A percentile compares a stretch with the other conserved stretches of the same genome.
phyloP scores from a whole-genome alignment of 1,284 basidiomycete species.

The Boletus semigastroideus region DNA sequence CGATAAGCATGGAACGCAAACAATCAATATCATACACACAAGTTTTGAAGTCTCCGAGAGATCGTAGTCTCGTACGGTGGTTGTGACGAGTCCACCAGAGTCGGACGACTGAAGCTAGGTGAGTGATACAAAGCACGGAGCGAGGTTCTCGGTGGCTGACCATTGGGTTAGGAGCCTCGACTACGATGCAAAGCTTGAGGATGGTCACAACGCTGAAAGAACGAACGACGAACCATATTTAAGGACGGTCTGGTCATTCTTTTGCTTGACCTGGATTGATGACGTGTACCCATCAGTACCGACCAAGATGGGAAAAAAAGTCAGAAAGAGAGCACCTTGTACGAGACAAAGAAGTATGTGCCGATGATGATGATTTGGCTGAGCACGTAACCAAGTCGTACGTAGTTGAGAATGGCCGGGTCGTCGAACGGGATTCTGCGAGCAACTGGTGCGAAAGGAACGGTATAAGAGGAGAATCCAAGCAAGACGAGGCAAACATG shows the following conservation, averaged over 20 bases:
- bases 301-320: neutral
- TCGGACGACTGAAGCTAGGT: slow-evolving; percentile 55
- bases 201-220: neutral
- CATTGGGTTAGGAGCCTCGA: slow-evolving; percentile 62
- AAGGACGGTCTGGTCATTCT: slow-evolving; percentile 94
- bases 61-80: slow-evolving; percentile 93
- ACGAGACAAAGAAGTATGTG: slow-evolving; percentile 75
- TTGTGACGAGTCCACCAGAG: slow-evolving; percentile 82
- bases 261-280: slow-evolving; percentile 76
- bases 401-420: slow-evolving; percentile 78
- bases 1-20: neutral
- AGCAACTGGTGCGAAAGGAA: slow-evolving; percentile 57
- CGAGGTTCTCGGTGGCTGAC: slow-evolving; percentile 36
- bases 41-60: slow-evolving; percentile 84
- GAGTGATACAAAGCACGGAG: slow-evolving; percentile 2
- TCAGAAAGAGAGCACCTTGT: slow-evolving; percentile 50
- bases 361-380: slow-evolving; percentile 72
- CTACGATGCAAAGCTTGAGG: slow-evolving; percentile 34
- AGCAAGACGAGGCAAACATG: neutral
- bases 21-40: slow-evolving; percentile 45
- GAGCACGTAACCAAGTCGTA: slow-evolving; percentile 80
- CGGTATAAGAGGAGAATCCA: neutral
- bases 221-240: slow-evolving; percentile 75
- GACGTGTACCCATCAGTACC: slow-evolving; percentile 20
- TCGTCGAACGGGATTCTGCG: slow-evolving; percentile 91